These are phyloP conservation scores for Boletellus emodensis DNA, from an alignment of 768 basidiomycete genomes.

Conservation along the genomic window DNA sequence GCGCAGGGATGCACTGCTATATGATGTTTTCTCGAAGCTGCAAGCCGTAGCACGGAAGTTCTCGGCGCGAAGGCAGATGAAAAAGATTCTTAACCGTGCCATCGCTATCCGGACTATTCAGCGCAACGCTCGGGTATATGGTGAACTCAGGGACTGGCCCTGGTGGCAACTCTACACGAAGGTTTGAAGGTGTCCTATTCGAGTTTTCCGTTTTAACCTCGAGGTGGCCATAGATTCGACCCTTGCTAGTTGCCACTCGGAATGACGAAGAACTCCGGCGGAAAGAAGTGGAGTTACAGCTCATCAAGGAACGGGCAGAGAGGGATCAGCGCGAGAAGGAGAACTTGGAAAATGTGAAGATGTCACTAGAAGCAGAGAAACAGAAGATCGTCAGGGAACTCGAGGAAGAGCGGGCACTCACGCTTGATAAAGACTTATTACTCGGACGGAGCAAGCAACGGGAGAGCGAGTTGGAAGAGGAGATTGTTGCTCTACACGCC, in stretches of 20 bases:
- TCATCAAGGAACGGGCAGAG: conserved; percentile 82
- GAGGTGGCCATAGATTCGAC: conserved; percentile 63
- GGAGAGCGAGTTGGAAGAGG: conserved; percentile 85
- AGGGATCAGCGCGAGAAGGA: conserved; percentile 80
- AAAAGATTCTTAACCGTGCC: conserved; percentile 91
- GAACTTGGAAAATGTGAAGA: conserved; percentile 73
- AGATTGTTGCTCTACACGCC: conserved; percentile 69
- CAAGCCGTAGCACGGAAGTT: conserved; percentile 86
- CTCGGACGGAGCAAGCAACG: conserved; percentile 81
- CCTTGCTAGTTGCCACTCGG: conserved; percentile 86
- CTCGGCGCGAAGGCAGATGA: conserved; percentile 84
- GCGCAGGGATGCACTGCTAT: conserved; percentile 80
- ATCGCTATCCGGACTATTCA: conserved; percentile 90
- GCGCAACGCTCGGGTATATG: conserved; percentile 88
- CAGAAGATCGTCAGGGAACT: conserved; percentile 75
- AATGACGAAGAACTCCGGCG: conserved; percentile 87
- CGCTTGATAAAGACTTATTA: conserved; percentile 77
- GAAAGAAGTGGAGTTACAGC: conserved; percentile 79
- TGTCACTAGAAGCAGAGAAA: conserved; percentile 82
- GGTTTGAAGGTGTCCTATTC: conserved; percentile 35
- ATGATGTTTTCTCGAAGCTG: conserved; percentile 81
- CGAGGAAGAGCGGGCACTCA: conserved; percentile 74
- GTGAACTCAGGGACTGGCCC: conserved; percentile 90
- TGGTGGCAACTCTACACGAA: conserved; percentile 99
- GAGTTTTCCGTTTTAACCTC: conserved; percentile 1